A percentile compares a stretch with the other conserved stretches of the same genome.
These are phyloP conservation scores for Dothiorella sarmentorum DNA, from an alignment of 2,329 filamentous ascomycete species.

Conservation along the genomic window DNA sequence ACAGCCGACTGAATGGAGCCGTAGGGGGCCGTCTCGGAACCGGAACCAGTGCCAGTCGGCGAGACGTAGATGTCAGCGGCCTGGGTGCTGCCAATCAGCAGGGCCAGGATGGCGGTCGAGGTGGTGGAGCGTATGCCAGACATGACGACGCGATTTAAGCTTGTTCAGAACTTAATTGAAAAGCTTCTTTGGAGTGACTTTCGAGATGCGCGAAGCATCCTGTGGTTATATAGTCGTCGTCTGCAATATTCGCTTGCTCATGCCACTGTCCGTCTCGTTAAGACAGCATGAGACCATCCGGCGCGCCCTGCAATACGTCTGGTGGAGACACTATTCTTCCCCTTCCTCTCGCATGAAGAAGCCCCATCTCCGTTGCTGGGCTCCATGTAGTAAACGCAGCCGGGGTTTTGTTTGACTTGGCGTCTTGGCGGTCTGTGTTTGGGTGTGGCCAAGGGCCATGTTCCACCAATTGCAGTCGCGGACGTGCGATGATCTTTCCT, in stretches of 20 bases:
- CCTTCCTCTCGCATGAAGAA: background rate
- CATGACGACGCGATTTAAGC: background rate
- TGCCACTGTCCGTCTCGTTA: too few relatives aligned
- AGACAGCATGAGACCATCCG: background rate
- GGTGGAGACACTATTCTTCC: constrained; percentile 4
- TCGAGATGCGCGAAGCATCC: too few relatives aligned
- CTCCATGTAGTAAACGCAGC: constrained; percentile 1
- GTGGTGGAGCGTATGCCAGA: background rate
- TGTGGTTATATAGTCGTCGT: too few relatives aligned
- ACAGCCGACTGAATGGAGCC: constrained; percentile 49
- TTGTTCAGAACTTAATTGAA: background rate
- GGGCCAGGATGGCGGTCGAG: background rate
- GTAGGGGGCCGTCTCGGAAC: constrained; percentile 41
- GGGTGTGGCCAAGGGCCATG: background rate
- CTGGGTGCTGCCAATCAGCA: background rate
- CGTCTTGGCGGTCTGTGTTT: constrained; percentile 1
- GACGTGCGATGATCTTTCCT: background rate
- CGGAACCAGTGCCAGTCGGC: constrained; percentile 41
- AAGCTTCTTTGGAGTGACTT: background rate
- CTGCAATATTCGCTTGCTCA: too few relatives aligned
- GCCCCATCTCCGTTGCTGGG: background rate
- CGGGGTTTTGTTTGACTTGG: constrained; percentile 13
- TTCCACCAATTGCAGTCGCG: constrained; percentile 9
- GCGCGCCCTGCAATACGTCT: background rate
- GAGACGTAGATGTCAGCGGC: constrained; percentile 46